Evolutionary conservation across 345 rosid genomes (phyloP).

Genomic region (Populus davidiana): DNA sequence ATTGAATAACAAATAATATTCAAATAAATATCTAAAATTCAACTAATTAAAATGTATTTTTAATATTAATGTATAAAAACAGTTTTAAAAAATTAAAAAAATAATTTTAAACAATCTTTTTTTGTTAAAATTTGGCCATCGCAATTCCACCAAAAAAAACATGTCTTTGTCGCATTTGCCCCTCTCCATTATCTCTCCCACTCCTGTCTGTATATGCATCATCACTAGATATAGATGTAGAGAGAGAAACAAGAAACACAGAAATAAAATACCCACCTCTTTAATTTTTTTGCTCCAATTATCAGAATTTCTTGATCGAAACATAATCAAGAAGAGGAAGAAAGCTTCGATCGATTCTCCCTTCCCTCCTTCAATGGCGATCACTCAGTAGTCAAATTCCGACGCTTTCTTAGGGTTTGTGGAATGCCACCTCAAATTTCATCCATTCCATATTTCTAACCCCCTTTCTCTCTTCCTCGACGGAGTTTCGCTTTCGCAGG

Average conservation of each 20-base stretch:
- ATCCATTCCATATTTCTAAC: neutral
- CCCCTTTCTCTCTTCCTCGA: constrained; percentile 22
- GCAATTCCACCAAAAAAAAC: no score
- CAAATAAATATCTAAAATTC: no score
- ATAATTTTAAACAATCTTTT: no score
- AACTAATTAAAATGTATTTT: no score
- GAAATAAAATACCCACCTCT: neutral
- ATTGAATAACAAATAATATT: no score
- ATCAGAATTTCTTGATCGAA: neutral
- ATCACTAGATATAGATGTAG: neutral
- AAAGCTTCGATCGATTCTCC: neutral
- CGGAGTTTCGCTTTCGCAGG: constrained; percentile 67
- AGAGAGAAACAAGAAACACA: neutral
- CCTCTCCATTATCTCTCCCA: neutral
- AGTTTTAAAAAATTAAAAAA: no score
- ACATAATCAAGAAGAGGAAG: neutral
- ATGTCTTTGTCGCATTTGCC: neutral
- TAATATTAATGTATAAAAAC: no score
- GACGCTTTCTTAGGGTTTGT: constrained; percentile 16
- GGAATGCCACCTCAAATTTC: neutral
- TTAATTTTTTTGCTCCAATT: no score
- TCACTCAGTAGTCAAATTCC: constrained; percentile 9
- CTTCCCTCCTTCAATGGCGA: neutral
- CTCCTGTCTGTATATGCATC: neutral
- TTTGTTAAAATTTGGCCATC: no score